Percentiles rank a stretch among this genome's conserved stretches.
Evolutionary conservation across 257 asterid species (phyloP).

Genomic region (Paulownia fortunei): DNA sequence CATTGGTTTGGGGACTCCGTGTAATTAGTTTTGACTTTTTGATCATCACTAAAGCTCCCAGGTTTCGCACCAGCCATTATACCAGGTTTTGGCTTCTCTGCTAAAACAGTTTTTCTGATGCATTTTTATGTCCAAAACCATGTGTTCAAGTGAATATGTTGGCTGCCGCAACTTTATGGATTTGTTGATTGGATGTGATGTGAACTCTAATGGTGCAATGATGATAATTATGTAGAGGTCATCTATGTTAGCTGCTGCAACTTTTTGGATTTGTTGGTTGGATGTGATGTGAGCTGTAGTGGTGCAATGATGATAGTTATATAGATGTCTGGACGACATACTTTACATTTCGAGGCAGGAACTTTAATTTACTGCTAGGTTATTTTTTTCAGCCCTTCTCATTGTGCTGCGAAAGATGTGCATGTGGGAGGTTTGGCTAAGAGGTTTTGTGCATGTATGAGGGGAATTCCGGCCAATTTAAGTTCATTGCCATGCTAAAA

Average conservation of each 20-base stretch:
- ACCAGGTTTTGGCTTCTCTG: constrained; percentile 21
- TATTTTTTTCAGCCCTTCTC: not conserved
- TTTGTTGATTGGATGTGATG: constrained; percentile 22
- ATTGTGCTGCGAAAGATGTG: constrained; percentile 16
- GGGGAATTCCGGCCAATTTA: not conserved
- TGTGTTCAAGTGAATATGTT: not conserved
- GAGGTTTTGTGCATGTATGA: constrained; percentile 18
- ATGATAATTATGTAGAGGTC: not conserved
- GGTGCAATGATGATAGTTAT: constrained; percentile 24
- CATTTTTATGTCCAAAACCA: constrained; percentile 1
- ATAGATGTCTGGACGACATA: not conserved
- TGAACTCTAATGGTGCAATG: constrained; percentile 8
- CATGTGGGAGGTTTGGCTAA: not conserved
- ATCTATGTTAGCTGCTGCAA: not conserved
- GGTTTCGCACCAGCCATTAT: constrained; percentile 7
- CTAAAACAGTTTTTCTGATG: not conserved
- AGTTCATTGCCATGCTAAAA: not conserved
- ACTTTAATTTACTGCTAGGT: constrained; percentile 2
- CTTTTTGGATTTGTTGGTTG: constrained; percentile 13
- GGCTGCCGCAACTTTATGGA: not conserved
- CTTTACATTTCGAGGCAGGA: constrained; percentile 9
- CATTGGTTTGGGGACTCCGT: constrained; percentile 9
- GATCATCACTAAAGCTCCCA: not conserved
- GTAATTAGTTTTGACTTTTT: constrained; percentile 10
- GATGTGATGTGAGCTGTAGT: constrained; percentile 12